Base-by-base conservation (phyloP, 805 yeast genomes). In the Lachancea mirantina region DNA sequence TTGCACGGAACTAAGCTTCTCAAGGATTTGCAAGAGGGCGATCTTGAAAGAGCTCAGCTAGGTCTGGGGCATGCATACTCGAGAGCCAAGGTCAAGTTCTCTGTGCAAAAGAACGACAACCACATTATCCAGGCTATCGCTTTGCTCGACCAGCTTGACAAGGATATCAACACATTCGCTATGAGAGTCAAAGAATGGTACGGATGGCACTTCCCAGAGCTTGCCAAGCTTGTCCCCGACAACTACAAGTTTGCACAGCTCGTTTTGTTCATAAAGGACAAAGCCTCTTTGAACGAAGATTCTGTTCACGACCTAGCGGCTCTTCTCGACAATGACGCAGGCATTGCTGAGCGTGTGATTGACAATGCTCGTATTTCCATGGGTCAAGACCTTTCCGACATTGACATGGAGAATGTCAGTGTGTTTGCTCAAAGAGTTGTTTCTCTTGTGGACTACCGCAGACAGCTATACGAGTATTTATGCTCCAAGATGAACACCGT, bases 11-110 rank as follows among this genome's bases (percentile, higher is more conserved):
- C 74, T 57, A 92, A 89, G 62, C 67, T 92, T 50, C 74, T 92
- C 55, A 85, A 88, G 66, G 89, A 87, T 48, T 74, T 92, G 53
- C 94, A 88, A 62, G 80, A 78, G 29, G 96, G 96, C 57, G 98
- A 92, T 62, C 70, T 88, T 47, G 97, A 89, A 68, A 79, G 95
- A 67, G 98, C 98, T 28, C 97, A 92, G 68, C 76, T 92, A 52
- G 98, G 98, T 76, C 74, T 92, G 57, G 96, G 96, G 55, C 98
- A 92, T 61, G 98, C 98, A 52, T 92, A 92, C 70, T 92, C 97
- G 39, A 78, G 98, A 68, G 92, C 96, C 50, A 92, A 92, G 70
- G 98, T 92, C 60, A 92, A 92, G 89, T 92, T 92, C 62, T 82
- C 94, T 32, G 97, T 94, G 37, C 96, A 88, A 67, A 92, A 92